Evolutionary conservation across 1,139 yeast genomes (phyloP).

Genomic region (Hansenula lynferdii): DNA sequence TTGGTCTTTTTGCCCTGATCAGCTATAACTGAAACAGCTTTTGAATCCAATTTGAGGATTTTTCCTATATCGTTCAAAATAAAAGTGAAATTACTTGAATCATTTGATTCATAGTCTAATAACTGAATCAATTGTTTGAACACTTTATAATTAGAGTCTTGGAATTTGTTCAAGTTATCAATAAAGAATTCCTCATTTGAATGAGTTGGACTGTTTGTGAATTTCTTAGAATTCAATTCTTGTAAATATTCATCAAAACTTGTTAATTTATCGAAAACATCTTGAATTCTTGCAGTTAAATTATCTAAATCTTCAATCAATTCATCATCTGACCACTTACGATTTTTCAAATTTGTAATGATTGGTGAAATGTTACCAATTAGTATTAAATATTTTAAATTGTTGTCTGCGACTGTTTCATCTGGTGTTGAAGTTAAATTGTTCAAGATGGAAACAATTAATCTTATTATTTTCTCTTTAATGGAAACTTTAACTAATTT

Average conservation of each 20-base stretch:
- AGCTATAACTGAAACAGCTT: conserved; percentile 44
- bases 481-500: conserved; percentile 74
- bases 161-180: conserved; percentile 72
- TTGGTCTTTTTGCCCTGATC: conserved; percentile 59
- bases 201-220: conserved; percentile 94
- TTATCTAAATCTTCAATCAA: conserved; percentile 65
- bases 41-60: conserved; percentile 63
- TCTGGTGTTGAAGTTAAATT: conserved; percentile 42
- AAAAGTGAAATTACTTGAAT: conserved; percentile 24
- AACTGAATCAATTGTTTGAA: conserved; percentile 50
- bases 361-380: conserved; percentile 73
- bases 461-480: conserved; percentile 86
- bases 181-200: conserved; percentile 85
- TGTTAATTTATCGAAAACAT: conserved; percentile 73
- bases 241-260: conserved; percentile 90
- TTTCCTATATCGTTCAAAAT: conserved; percentile 64
- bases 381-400: conserved; percentile 63
- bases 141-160: conserved; percentile 70
- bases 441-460: conserved; percentile 69
- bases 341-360: conserved; percentile 64
- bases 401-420: conserved; percentile 22
- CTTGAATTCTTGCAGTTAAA: conserved; percentile 56
- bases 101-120: conserved; percentile 29
- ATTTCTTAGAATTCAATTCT: conserved; percentile 72
- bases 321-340: conserved; percentile 96